Conservation (phyloP, 2,329 filamentous ascomycete species). For the Apiospora aurea region DNA sequence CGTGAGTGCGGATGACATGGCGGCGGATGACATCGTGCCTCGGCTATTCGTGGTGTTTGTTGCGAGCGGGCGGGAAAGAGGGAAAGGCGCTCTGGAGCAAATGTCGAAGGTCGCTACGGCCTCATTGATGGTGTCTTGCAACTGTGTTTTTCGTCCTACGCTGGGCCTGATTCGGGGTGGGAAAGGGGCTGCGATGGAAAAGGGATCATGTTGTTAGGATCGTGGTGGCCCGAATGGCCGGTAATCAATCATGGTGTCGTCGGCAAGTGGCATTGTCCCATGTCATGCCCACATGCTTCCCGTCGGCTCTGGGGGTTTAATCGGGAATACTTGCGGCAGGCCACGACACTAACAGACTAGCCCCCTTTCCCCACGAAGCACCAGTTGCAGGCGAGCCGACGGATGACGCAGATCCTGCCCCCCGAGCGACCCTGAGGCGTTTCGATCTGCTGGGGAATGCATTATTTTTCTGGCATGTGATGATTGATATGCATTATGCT, state of each 20-base stretch:
- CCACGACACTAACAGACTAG: neutral
- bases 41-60: constrained; percentile 32
- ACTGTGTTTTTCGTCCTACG: neutral
- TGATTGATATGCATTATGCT: neutral
- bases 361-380: neutral
- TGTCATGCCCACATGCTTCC: constrained; percentile 16
- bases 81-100: constrained; percentile 9
- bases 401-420: neutral
- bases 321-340: constrained; percentile 2
- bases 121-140: constrained; percentile 16
- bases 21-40: constrained; percentile 38
- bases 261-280: constrained; percentile 21
- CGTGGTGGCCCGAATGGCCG: constrained; percentile 3
- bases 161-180: constrained; percentile 1
- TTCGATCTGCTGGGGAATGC: neutral
- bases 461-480: constrained; percentile 3
- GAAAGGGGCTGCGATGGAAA: neutral
- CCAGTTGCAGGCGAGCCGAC: neutral
- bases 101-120: constrained; percentile 5
- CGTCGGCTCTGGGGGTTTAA: neutral
- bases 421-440: neutral
- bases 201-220: neutral
- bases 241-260: constrained; percentile 11
- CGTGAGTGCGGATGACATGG: constrained; percentile 31
- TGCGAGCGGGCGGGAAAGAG: constrained; percentile 3